Conservation (phyloP, 176 grass and related monocot species). For the Pontederia crassipes region DNA sequence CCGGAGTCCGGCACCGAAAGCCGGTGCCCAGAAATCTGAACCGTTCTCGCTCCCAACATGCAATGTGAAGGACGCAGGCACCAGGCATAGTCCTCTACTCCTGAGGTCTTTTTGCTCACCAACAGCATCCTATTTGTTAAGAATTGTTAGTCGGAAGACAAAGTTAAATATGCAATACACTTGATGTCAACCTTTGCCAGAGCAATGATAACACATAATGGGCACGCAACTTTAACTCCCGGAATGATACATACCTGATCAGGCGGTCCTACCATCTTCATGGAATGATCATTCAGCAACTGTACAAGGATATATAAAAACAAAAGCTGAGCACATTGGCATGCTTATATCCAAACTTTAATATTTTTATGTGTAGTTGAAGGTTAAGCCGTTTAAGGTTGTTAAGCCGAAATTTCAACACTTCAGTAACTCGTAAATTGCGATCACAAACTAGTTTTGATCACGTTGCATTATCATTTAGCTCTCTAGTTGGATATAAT, state of each 20-base stretch:
- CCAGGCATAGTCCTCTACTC: slow-evolving; percentile 8
- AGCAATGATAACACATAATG: neutral
- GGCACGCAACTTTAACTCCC: neutral
- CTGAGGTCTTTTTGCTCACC: neutral
- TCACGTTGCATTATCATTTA: neutral
- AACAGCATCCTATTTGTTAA: neutral
- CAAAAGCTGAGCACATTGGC: neutral
- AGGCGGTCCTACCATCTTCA: slow-evolving; percentile 23
- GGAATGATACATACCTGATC: slow-evolving; percentile 15
- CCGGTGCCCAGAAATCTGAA: neutral
- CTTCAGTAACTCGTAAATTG: no score
- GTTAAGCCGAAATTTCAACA: no score
- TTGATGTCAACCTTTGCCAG: neutral
- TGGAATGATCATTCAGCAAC: slow-evolving; percentile 28
- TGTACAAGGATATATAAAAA: slow-evolving; percentile 19
- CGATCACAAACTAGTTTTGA: no score
- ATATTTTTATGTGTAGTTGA: neutral
- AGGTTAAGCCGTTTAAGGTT: no score
- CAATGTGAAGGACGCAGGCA: neutral
- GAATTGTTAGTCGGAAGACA: no score
- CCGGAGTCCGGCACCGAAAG: no score
- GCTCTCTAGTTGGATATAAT: neutral
- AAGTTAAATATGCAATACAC: neutral
- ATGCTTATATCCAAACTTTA: neutral
- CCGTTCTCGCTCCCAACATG: neutral